These are phyloP conservation scores for Biscogniauxia sp. DNA, from an alignment of 2,329 filamentous ascomycete genomes.

Conservation along the genomic window DNA sequence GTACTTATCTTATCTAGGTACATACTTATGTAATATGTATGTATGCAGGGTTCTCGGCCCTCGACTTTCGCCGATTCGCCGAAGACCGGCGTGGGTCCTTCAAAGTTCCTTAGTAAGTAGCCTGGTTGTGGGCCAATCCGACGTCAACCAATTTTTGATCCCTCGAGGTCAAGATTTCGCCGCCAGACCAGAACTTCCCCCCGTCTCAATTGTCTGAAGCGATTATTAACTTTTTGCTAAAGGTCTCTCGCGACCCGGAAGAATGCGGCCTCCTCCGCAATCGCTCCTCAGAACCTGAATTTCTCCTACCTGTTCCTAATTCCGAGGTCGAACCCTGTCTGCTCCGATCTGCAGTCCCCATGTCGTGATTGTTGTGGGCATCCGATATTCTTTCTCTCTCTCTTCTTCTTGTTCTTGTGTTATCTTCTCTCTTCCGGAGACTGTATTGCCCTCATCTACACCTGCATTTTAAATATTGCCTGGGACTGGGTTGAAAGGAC, in stretches of 20 bases:
- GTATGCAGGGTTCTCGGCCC: slow-evolving; percentile 6
- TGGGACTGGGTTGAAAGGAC: slow-evolving; percentile 4
- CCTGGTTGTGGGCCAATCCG: not conserved
- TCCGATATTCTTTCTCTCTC: slow-evolving; percentile 2
- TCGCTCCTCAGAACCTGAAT: slow-evolving; percentile 15
- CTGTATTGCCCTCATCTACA: slow-evolving; percentile 4
- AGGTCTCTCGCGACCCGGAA: slow-evolving; percentile 2
- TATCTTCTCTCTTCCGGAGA: not conserved
- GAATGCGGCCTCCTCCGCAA: slow-evolving; percentile 19
- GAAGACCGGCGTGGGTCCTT: slow-evolving; percentile 8
- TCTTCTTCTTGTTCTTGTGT: slow-evolving; percentile 6
- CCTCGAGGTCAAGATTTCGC: slow-evolving; percentile 9
- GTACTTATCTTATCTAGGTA: not conserved
- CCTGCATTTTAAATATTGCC: too few species aligned
- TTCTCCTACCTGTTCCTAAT: slow-evolving; percentile 14
- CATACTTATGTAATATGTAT: too few species aligned
- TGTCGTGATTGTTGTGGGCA: slow-evolving; percentile 9
- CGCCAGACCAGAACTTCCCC: too few species aligned
- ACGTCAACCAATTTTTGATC: slow-evolving; percentile 6
- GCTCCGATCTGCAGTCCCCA: not conserved
- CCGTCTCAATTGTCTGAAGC: slow-evolving; percentile 6
- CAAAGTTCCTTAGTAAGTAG: not conserved
- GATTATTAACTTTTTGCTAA: not conserved
- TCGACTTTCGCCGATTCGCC: slow-evolving; percentile 19
- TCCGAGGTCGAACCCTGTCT: slow-evolving; percentile 12